phyloP scores from a whole-genome alignment of 1,284 basidiomycete species.

The Rhodotorula sp. region DNA sequence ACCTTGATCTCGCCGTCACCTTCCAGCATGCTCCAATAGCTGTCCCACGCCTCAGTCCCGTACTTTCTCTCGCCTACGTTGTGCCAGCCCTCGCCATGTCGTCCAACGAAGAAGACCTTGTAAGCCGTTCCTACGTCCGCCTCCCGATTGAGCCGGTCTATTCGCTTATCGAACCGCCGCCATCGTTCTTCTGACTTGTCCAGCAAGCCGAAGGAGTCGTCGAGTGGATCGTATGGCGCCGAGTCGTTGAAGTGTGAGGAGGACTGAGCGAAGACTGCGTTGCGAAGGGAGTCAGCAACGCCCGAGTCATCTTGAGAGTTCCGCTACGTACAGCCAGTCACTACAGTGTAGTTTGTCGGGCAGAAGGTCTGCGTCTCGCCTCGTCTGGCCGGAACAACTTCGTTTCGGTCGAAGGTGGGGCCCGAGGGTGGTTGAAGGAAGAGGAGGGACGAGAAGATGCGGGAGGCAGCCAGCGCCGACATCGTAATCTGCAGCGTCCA shows the following conservation, averaged over 20 bases:
- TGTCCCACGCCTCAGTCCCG: slow-evolving; percentile 53
- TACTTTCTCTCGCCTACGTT: slow-evolving; percentile 71
- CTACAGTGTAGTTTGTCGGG: slow-evolving; percentile 40
- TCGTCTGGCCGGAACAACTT: fast-evolving
- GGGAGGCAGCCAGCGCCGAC: neutral
- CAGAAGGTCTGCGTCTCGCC: neutral
- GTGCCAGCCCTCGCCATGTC: slow-evolving; percentile 69
- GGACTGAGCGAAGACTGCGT: slow-evolving; percentile 27
- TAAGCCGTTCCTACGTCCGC: slow-evolving; percentile 53
- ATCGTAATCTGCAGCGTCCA: no score
- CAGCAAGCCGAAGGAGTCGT: slow-evolving; percentile 58
- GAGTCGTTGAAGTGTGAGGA: neutral
- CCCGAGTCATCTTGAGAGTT: neutral
- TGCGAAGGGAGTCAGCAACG: no score
- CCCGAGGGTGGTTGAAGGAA: neutral
- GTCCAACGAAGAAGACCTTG: slow-evolving; percentile 64
- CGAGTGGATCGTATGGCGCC: slow-evolving; percentile 38
- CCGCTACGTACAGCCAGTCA: slow-evolving; percentile 34
- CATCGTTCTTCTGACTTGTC: slow-evolving; percentile 55
- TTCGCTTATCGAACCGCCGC: slow-evolving; percentile 53
- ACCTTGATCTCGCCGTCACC: slow-evolving; percentile 64
- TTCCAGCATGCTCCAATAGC: slow-evolving; percentile 64
- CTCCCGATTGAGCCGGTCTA: slow-evolving; percentile 55
- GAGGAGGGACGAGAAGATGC: neutral
- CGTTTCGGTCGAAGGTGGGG: neutral